Percentiles rank a stretch among this genome's conserved stretches.
Evolutionary conservation across 2,329 filamentous ascomycete species (phyloP).

Genomic region (Aspergillus calidoustus): DNA sequence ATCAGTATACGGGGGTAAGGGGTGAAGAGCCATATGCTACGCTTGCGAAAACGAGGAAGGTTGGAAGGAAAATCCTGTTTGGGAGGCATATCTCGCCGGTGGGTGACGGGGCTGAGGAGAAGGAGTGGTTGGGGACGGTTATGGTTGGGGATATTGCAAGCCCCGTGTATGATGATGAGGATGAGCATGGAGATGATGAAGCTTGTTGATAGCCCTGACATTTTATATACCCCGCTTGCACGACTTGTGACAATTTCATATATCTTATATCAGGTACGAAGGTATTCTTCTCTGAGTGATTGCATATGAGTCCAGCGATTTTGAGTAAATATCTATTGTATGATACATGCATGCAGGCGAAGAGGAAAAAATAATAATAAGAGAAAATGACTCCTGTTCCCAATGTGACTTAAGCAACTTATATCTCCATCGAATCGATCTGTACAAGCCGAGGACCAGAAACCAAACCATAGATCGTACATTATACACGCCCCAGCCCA

Average conservation of each 20-base stretch:
- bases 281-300: not conserved
- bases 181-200: constrained; percentile 1
- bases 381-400: constrained; percentile 21
- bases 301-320: constrained; percentile 11
- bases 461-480: constrained; percentile 23
- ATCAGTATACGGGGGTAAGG: constrained; percentile 78
- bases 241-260: not conserved
- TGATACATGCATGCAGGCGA: constrained; percentile 20
- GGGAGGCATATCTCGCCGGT: constrained; percentile 70
- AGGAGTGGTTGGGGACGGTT: constrained; percentile 32
- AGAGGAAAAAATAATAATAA: not conserved
- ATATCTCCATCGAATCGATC: constrained; percentile 10
- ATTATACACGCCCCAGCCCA: constrained; percentile 17
- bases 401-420: constrained; percentile 21
- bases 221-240: constrained; percentile 1
- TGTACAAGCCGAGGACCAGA: constrained; percentile 14
- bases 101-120: constrained; percentile 23
- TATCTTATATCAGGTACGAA: too few relatives aligned
- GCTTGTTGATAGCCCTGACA: constrained; percentile 3
- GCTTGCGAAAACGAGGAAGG: constrained; percentile 81
- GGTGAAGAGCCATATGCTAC: constrained; percentile 87
- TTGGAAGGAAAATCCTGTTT: constrained; percentile 86
- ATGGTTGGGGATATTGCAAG: constrained; percentile 47
- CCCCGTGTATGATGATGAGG: constrained; percentile 31
- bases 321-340: constrained; percentile 26